Base-by-base conservation (phyloP, 805 yeast species). In the Starmerella kuoi region DNA sequence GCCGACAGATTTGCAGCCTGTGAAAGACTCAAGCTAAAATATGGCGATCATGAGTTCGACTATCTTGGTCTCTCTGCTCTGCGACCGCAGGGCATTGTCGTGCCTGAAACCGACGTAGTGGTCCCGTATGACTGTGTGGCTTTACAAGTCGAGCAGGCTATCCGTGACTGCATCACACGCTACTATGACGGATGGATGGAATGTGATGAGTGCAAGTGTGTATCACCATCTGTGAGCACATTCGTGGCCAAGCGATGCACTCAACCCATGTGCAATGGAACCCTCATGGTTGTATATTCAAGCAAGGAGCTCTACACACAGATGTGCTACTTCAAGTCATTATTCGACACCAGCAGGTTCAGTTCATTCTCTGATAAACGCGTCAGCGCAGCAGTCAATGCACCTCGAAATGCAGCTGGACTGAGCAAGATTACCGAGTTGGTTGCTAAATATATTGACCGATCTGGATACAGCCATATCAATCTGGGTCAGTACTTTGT, bases 201-300 rank as follows among this genome's bases (percentile, higher is more conserved):
- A 0, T 91, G 99, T 64, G 93, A 82, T 59, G 96, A 91, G 54
- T 58, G 76, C 5, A 72, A 91, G 1, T 88, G 97, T 63, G 83
- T 81, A 2, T 87, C 96, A 0, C 70, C 95, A 48, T 94, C 87
- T 56, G 71, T 91, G 20, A 76, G 87, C 18, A 95, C 87, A 3
- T 85, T 83, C 55, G 96, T 95, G 41, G 76, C 78, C 52, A 70
- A 88, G 51, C 86, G 97, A 60, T 68, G 85, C 45, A 80, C 83
- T 32, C 60, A 60, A 44, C 35, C 44, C 19, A 46, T 31, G 11
- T 49, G 53, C 45, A 20, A 21, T 3, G 97, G 97, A 40, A 75
- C 78, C 52, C 71, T 86, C 85, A 67, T 74, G 45, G 81, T 76
- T 60, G 70, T 69, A 44, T 91, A 82, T 58, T 67, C 76, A 21